Evolutionary conservation across 163 green algal species (phyloP).

Genomic region (Scenedesmus sp.): DNA sequence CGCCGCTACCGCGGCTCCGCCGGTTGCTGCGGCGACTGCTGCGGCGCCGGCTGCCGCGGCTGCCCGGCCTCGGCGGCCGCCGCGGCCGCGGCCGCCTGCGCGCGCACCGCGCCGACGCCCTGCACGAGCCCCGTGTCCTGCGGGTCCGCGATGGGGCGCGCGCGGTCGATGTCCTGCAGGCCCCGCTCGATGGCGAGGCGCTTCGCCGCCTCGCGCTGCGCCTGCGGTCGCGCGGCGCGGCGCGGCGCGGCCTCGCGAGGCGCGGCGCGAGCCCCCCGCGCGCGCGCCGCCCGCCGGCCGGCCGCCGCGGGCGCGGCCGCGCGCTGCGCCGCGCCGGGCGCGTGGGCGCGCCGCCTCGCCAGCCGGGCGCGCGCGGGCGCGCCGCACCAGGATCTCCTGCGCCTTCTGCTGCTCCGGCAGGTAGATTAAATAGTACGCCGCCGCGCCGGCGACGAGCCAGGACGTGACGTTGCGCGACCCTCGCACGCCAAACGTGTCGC

Average conservation of each 20-base stretch:
- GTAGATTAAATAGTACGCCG: constrained; percentile 43
- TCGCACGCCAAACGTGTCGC: constrained; percentile 27
- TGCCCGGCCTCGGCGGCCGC: too few species aligned
- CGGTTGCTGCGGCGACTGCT: too few species aligned
- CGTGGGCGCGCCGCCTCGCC: not conserved
- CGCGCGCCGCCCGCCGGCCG: not conserved
- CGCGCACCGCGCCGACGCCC: constrained; percentile 7
- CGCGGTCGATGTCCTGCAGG: constrained; percentile 36
- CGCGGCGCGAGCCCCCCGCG: not conserved
- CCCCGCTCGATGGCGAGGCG: constrained; percentile 14
- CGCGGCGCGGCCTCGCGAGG: not conserved
- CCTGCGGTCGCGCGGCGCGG: not conserved
- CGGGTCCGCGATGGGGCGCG: constrained; percentile 32
- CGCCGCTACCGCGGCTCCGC: too few species aligned
- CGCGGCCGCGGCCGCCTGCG: too few species aligned
- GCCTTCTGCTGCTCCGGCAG: constrained; percentile 14
- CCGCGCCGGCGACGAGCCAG: constrained; percentile 28
- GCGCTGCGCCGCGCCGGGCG: not conserved
- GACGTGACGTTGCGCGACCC: constrained; percentile 30
- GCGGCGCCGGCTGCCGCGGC: too few species aligned
- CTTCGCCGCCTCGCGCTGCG: constrained; percentile 19
- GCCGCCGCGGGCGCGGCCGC: not conserved
- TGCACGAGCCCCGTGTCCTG: constrained; percentile 43
- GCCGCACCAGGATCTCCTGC: constrained; percentile 31
- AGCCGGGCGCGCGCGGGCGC: not conserved